Percentiles rank a stretch among this genome's conserved stretches.
These are phyloP conservation scores for Aspergillus ustus DNA, from an alignment of 2,329 filamentous ascomycete species.

Conservation along the genomic window DNA sequence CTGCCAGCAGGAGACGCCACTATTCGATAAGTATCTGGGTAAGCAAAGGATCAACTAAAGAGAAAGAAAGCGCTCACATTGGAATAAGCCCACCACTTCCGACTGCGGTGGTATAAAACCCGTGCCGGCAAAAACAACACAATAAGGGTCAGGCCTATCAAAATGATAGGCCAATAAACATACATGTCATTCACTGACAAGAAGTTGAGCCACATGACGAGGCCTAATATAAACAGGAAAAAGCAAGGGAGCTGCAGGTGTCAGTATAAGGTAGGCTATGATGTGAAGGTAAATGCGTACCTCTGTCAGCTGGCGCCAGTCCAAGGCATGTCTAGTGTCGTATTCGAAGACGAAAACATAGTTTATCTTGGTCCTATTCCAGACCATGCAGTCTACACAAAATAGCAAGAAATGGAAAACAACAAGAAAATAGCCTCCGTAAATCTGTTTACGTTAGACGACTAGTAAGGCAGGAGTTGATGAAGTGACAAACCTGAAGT, in stretches of 20 bases:
- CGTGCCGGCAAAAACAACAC: constrained; percentile 78
- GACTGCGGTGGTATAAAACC: constrained; percentile 73
- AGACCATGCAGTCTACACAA: constrained; percentile 80
- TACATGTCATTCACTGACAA: constrained; percentile 71
- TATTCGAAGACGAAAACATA: constrained; percentile 98
- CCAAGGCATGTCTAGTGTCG: constrained; percentile 79
- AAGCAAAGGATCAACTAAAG: not conserved
- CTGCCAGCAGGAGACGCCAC: constrained; percentile 84
- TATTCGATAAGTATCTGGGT: constrained; percentile 42
- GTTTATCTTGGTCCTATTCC: constrained; percentile 85
- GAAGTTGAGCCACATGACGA: constrained; percentile 92
- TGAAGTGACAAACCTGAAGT: constrained; percentile 58
- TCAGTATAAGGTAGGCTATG: constrained; percentile 19
- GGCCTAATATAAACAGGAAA: constrained; percentile 73
- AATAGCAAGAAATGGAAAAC: constrained; percentile 82
- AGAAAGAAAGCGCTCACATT: constrained; percentile 62
- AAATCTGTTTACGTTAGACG: constrained; percentile 64
- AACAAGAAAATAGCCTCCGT: constrained; percentile 88
- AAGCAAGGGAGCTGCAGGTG: constrained; percentile 72
- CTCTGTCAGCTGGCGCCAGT: constrained; percentile 87
- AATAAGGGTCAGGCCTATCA: constrained; percentile 70
- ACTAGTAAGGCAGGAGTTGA: not conserved
- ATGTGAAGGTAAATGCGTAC: constrained; percentile 42
- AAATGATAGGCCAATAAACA: constrained; percentile 82
- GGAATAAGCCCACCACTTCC: constrained; percentile 88